Conservation (phyloP, 768 basidiomycete species). For the Phaeolepiota aurea region DNA sequence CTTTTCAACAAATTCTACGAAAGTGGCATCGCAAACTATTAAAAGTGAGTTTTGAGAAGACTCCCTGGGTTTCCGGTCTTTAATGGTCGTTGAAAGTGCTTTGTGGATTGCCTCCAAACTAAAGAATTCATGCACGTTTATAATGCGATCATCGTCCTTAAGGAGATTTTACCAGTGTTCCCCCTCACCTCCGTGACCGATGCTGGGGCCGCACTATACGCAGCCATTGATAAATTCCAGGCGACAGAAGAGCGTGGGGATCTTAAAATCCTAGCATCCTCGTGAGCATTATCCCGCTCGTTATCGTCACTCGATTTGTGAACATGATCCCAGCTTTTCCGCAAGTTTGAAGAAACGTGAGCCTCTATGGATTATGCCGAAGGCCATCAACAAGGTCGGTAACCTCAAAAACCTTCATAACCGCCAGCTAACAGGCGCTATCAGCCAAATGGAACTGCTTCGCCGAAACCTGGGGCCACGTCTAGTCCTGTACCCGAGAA, state of each 20-base stretch:
- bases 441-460: conserved; percentile 18
- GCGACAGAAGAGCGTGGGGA: conserved; percentile 79
- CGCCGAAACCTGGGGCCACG: conserved; percentile 20
- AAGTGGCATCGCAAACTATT: conserved; percentile 83
- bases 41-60: conserved; percentile 43
- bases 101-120: conserved; percentile 75
- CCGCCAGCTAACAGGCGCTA: no score
- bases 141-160: conserved; percentile 90
- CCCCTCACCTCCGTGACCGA: conserved; percentile 58
- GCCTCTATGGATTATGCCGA: conserved; percentile 37
- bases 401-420: no score
- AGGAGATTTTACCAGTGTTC: conserved; percentile 86
- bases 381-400: conserved; percentile 17
- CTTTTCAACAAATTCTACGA: conserved; percentile 59
- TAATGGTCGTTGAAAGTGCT: conserved; percentile 38
- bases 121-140: conserved; percentile 96
- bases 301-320: conserved; percentile 1
- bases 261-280: conserved; percentile 70
- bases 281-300: conserved; percentile 37
- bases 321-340: conserved; percentile 41
- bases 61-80: background rate
- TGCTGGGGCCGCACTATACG: conserved; percentile 46
- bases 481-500: conserved; percentile 23
- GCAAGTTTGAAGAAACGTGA: conserved; percentile 73
- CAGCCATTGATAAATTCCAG: conserved; percentile 56